Evolutionary conservation across 2,329 filamentous ascomycete genomes (phyloP).

Genomic region (Fusarium stilboides): DNA sequence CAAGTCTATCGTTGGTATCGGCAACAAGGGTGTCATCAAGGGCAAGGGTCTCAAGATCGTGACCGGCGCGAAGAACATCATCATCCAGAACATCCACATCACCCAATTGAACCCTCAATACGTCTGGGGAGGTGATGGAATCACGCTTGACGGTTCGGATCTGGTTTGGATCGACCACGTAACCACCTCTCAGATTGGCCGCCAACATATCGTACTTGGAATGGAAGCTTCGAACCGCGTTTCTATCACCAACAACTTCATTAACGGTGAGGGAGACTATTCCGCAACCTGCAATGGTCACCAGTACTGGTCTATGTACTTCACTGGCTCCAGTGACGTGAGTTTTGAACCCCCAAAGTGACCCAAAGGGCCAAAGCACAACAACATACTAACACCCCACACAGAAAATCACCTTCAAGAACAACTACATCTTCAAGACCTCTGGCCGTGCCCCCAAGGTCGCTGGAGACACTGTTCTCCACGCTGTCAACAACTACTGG

Average conservation of each 20-base stretch:
- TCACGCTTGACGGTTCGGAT: slow-evolving; percentile 65
- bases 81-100: slow-evolving; percentile 72
- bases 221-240: slow-evolving; percentile 67
- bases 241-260: slow-evolving; percentile 70
- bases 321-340: slow-evolving; percentile 67
- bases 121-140: slow-evolving; percentile 73
- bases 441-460: slow-evolving; percentile 72
- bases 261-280: slow-evolving; percentile 68
- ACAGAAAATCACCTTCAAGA: slow-evolving; percentile 66
- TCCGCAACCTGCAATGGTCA: slow-evolving; percentile 72
- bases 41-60: slow-evolving; percentile 70
- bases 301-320: slow-evolving; percentile 73
- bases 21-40: slow-evolving; percentile 67
- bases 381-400: background rate
- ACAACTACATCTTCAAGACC: slow-evolving; percentile 73
- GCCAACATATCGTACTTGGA: slow-evolving; percentile 73
- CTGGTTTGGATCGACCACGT: slow-evolving; percentile 68
- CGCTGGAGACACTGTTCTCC: slow-evolving; percentile 68
- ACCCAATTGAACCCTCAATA: slow-evolving; percentile 70
- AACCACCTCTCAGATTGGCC: slow-evolving; percentile 70
- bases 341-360: background rate
- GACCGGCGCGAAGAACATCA: slow-evolving; percentile 65
- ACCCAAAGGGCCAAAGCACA: fast-evolving
- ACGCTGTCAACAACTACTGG: slow-evolving; percentile 76
- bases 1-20: slow-evolving; percentile 71